phyloP scores from a whole-genome alignment of 2,329 filamentous ascomycete genomes.

The Triangularia setosa region DNA sequence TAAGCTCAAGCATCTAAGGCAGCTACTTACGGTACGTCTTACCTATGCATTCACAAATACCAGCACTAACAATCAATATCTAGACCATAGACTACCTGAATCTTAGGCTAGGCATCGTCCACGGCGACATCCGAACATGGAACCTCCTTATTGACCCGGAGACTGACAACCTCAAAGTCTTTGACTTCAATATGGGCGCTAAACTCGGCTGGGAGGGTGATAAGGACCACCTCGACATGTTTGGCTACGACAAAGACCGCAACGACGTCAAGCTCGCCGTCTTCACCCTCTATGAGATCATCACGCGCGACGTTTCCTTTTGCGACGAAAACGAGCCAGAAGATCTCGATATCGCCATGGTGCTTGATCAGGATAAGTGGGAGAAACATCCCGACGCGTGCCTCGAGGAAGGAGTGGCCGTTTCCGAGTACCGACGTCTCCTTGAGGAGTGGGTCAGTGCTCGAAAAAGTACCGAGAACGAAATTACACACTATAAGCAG shows the following conservation, averaged over 20 bases:
- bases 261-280: conserved; percentile 23
- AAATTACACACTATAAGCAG: not conserved
- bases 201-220: conserved; percentile 20
- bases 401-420: conserved; percentile 31
- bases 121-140: conserved; percentile 15
- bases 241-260: conserved; percentile 12
- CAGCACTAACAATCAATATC: not conserved
- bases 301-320: conserved; percentile 30
- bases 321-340: conserved; percentile 28
- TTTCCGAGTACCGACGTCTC: conserved; percentile 25
- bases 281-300: conserved; percentile 36
- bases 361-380: conserved; percentile 28
- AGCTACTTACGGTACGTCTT: conserved; percentile 11
- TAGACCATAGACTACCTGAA: conserved; percentile 20
- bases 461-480: conserved; percentile 4
- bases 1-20: conserved; percentile 16
- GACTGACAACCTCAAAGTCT: conserved; percentile 16
- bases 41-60: not conserved
- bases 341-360: conserved; percentile 10
- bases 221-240: not conserved
- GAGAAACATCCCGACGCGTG: conserved; percentile 30
- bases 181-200: conserved; percentile 19
- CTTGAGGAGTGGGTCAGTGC: conserved; percentile 29
- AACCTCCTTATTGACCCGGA: conserved; percentile 19
- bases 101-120: conserved; percentile 16